Base-by-base conservation (phyloP, 192 early-diverging fungal species). In the Backusella mclennaniae region DNA sequence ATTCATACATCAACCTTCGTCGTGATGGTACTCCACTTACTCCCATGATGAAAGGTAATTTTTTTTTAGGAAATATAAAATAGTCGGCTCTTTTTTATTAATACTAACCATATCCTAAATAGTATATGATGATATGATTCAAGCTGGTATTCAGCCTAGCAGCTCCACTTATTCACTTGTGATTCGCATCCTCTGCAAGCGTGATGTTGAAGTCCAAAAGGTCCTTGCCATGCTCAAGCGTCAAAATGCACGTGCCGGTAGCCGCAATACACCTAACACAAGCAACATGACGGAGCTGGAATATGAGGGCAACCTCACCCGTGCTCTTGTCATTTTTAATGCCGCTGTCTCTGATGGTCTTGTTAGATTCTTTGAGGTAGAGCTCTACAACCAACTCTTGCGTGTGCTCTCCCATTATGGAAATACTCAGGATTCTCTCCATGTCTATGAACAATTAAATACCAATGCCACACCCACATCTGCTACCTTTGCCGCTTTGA, bases 401-500 rank as follows among this genome's bases (percentile, higher is more conserved):
- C 82, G 82, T 21, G 73, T 79, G 3, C 66, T 84, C 2, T 80
- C 82, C 69, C 79, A 80, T 14, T 78, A 84, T 66, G 79, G 79
- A 7, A 68, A 75, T 29, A 78, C 79, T 3, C n/a, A 41, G 4
- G 70, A 80, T 76, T 76, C 78, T 2, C n/a, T 77, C 7, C 72
- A 46, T 70, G 79, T 84, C 21, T 80, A 77, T 71, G 73, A 74
- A n/a, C 76, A 78, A 36, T 42, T 84, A 4, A 71, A 73, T 49
- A 66, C 42, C 66, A 23, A 31, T 31, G 11, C 70, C 4, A 46
- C 29, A 4, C 85, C 87, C 19, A 88, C 85, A 59, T 78, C 85
- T 11, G 76, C 83, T 26, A 90, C 89, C 12, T 90, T 86, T 78
- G 87, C 86, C 21, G 85, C 89, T 9, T 77, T 90, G 33, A 88